A percentile compares a stretch with the other conserved stretches of the same genome.
phyloP scores from a whole-genome alignment of 192 early-diverging fungal species.

The Funneliformis geosporum region DNA sequence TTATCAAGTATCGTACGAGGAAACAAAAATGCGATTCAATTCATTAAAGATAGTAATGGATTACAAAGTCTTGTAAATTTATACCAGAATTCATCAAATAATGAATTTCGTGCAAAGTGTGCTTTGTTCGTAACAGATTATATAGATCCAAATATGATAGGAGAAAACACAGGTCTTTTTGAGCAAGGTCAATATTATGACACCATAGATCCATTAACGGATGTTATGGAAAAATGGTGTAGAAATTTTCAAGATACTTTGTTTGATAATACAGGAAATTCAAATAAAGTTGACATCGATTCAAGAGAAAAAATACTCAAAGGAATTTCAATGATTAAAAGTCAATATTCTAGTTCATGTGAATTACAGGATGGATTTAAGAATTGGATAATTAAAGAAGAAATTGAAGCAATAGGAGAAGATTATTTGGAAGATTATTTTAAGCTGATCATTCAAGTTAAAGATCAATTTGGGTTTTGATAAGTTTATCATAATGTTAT shows the following conservation, averaged over 20 bases:
- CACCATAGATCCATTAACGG: not conserved
- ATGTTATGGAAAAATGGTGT: slow-evolving; percentile 4
- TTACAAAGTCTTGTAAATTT: not conserved
- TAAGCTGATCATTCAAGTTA: not conserved
- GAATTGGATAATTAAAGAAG: slow-evolving; percentile 4
- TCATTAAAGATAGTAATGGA: slow-evolving; percentile 7
- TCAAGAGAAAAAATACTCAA: slow-evolving; percentile 20
- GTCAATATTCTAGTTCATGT: slow-evolving; percentile 17
- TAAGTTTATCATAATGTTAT: too few species aligned
- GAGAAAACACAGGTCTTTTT: not conserved
- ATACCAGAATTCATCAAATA: not conserved
- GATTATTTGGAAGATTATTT: slow-evolving; percentile 29
- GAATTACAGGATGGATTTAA: not conserved
- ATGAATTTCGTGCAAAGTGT: slow-evolving; percentile 28
- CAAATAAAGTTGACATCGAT: slow-evolving; percentile 10
- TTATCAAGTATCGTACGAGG: slow-evolving; percentile 30
- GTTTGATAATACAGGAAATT: slow-evolving; percentile 10
- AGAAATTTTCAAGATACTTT: slow-evolving; percentile 1
- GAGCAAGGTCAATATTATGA: not conserved
- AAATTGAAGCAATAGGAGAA: not conserved
- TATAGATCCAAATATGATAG: slow-evolving; percentile 29
- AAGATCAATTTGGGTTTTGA: slow-evolving; percentile 1
- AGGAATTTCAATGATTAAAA: slow-evolving; percentile 26
- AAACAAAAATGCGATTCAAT: not conserved
- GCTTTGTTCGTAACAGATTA: slow-evolving; percentile 23